These are phyloP conservation scores for Nicotiana tabacum DNA, from an alignment of 257 asterid genomes.

Conservation along the genomic window DNA sequence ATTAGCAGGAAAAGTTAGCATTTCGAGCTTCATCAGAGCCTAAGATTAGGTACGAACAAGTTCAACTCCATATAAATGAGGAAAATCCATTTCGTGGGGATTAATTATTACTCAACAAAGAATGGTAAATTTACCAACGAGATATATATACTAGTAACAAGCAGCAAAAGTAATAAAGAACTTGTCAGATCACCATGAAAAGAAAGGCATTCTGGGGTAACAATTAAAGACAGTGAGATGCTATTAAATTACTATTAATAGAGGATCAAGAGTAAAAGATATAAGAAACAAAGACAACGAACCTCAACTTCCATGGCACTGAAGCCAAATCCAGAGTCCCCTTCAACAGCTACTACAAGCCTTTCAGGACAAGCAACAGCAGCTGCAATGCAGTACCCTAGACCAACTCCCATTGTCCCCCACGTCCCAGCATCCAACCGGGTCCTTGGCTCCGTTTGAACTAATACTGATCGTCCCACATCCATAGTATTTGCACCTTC, in stretches of 20 bases:
- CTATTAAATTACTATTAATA: background rate
- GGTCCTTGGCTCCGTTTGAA: conserved; percentile 87
- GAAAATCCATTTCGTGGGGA: background rate
- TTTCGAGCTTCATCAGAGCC: background rate
- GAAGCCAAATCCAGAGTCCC: conserved; percentile 96
- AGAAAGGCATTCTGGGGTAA: background rate
- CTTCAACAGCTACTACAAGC: conserved; percentile 93
- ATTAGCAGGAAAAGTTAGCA: background rate
- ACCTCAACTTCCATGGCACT: conserved; percentile 99
- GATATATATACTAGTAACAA: background rate
- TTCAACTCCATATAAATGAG: background rate
- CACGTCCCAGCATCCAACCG: conserved; percentile 97
- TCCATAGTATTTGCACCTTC: conserved; percentile 98
- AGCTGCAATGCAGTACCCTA: conserved; percentile 97
- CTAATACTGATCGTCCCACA: conserved; percentile 72
- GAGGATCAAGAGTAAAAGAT: background rate
- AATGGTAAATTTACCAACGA: background rate
- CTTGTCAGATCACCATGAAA: background rate
- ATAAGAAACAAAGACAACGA: conserved; percentile 6
- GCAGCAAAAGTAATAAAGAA: background rate
- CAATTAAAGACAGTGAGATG: background rate
- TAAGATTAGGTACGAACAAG: background rate
- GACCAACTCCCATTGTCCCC: conserved; percentile 99
- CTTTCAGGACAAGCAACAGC: conserved; percentile 83
- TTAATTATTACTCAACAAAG: background rate